phyloP scores from a whole-genome alignment of 2,329 filamentous ascomycete species.

The Stagonosporopsis rhizophila region DNA sequence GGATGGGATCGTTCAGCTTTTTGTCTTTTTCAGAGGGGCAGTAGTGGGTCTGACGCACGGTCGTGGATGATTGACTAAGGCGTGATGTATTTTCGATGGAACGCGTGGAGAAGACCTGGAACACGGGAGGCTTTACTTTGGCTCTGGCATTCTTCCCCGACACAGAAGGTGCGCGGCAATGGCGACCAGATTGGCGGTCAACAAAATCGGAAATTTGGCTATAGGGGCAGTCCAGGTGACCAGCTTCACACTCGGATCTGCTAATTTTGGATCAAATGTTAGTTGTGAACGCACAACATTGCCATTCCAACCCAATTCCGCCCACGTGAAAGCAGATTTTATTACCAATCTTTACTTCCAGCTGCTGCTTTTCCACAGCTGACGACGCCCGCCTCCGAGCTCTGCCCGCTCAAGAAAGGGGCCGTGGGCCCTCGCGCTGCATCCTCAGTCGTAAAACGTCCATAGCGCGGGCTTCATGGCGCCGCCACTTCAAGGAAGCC shows the following conservation, averaged over 20 bases:
- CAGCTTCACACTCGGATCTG: conserved; percentile 3
- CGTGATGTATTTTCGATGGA: conserved; percentile 23
- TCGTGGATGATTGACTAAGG: conserved; percentile 14
- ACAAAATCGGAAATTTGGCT: conserved; percentile 15
- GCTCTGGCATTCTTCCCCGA: conserved; percentile 19
- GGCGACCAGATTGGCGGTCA: conserved; percentile 25
- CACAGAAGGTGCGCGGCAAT: conserved; percentile 21
- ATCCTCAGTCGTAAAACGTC: conserved; percentile 7
- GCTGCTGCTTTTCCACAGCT: conserved; percentile 13
- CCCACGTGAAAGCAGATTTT: conserved; percentile 6
- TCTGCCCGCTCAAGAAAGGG: conserved; percentile 14
- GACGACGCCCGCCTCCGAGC: conserved; percentile 17
- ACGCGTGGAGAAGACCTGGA: conserved; percentile 20
- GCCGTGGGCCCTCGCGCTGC: conserved; percentile 15
- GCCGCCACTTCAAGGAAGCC: conserved; percentile 17
- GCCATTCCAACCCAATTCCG: conserved; percentile 3
- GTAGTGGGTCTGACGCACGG: conserved; percentile 21
- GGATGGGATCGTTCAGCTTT: conserved; percentile 21
- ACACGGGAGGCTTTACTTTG: conserved; percentile 20
- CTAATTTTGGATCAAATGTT: conserved; percentile 14
- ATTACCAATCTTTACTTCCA: conserved; percentile 17
- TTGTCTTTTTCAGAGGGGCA: conserved; percentile 22
- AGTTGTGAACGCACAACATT: conserved; percentile 19
- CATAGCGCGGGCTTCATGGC: conserved; percentile 15
- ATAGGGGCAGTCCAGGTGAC: conserved; percentile 23